Evolutionary conservation across 805 yeast genomes (phyloP).

Genomic region (Candida jianshihensis): DNA sequence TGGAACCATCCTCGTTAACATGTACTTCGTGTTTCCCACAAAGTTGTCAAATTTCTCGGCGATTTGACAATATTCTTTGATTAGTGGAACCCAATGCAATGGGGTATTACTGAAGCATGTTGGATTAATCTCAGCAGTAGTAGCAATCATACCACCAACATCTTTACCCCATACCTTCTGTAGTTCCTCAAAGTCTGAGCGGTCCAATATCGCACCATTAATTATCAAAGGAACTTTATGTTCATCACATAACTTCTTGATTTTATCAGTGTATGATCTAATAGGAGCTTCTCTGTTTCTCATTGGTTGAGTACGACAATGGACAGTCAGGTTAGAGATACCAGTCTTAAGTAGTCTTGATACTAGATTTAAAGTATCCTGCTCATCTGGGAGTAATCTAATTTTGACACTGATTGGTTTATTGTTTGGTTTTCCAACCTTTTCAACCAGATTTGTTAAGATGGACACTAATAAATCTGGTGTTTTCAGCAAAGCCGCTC

Average conservation of each 20-base stretch:
- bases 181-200: slow-evolving; percentile 45
- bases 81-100: slow-evolving; percentile 46
- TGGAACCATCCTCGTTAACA: slow-evolving; percentile 72
- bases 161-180: slow-evolving; percentile 47
- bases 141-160: slow-evolving; percentile 92
- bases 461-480: slow-evolving; percentile 77
- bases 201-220: slow-evolving; percentile 67
- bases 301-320: slow-evolving; percentile 87
- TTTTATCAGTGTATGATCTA: slow-evolving; percentile 56
- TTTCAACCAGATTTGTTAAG: slow-evolving; percentile 55
- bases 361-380: slow-evolving; percentile 56
- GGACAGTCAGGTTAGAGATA: slow-evolving; percentile 77
- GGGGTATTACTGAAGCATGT: slow-evolving; percentile 50
- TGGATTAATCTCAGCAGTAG: slow-evolving; percentile 82
- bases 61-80: slow-evolving; percentile 47
- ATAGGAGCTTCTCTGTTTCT: slow-evolving; percentile 79
- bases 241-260: slow-evolving; percentile 53
- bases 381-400: slow-evolving; percentile 60
- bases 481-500: slow-evolving; percentile 80
- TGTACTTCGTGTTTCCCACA: slow-evolving; percentile 72
- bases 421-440: slow-evolving; percentile 70
- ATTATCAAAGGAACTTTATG: slow-evolving; percentile 67
- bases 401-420: slow-evolving; percentile 91
- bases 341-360: slow-evolving; percentile 64
- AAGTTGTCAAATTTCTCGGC: slow-evolving; percentile 56